phyloP scores from a whole-genome alignment of 2,329 filamentous ascomycete genomes.

The Fusarium subglutinans region DNA sequence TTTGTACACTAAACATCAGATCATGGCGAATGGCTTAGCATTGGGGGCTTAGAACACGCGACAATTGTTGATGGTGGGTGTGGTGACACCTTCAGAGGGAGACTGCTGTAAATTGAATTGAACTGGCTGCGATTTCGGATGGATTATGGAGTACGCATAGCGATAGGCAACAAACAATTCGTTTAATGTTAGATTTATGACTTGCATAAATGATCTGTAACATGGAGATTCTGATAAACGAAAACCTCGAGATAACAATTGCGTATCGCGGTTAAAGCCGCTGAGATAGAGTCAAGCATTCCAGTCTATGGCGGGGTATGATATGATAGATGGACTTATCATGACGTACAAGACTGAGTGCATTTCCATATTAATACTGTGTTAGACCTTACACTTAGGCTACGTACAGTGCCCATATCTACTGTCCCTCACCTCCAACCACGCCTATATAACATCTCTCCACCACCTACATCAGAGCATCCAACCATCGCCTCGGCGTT shows the following conservation, averaged over 20 bases:
- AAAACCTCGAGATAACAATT: not conserved
- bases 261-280: not conserved
- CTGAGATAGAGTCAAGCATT: not conserved
- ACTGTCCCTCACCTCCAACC: slow-evolving; percentile 5
- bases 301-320: slow-evolving; percentile 17
- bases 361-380: not conserved
- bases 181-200: not conserved
- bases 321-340: slow-evolving; percentile 17
- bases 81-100: slow-evolving; percentile 1
- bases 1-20: slow-evolving; percentile 22
- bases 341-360: slow-evolving; percentile 26
- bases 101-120: slow-evolving; percentile 3
- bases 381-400: not conserved
- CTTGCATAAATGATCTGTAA: not conserved
- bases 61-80: slow-evolving; percentile 4
- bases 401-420: not conserved
- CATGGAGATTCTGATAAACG: not conserved
- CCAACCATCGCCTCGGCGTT: slow-evolving; percentile 45
- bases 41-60: not conserved
- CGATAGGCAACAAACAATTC: slow-evolving; percentile 17
- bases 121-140: not conserved
- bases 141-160: slow-evolving; percentile 13
- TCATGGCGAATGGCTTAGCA: slow-evolving; percentile 22
- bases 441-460: slow-evolving; percentile 26
- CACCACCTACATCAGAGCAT: slow-evolving; percentile 27